phyloP scores from a whole-genome alignment of 2,329 filamentous ascomycete genomes.

The Clathrospora elynae region DNA sequence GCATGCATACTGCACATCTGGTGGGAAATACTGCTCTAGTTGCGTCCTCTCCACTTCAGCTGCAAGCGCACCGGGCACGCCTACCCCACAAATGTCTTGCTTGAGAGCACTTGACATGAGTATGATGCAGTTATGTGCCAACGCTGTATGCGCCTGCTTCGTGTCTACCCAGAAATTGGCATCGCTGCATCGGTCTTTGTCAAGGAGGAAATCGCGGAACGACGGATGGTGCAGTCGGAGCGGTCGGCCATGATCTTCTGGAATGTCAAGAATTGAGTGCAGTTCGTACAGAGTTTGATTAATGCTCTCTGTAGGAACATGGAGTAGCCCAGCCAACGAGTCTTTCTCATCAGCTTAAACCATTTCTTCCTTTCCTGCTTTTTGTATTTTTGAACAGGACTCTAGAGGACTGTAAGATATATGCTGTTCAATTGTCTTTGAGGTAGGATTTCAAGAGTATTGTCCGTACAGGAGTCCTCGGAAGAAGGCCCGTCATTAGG shows the following conservation, averaged over 20 bases:
- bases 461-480: slow-evolving; percentile 1
- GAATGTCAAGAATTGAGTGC: slow-evolving; percentile 2
- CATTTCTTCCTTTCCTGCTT: background rate
- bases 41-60: background rate
- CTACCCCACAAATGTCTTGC: slow-evolving; percentile 5
- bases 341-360: background rate
- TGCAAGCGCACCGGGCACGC: background rate
- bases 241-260: background rate
- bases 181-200: background rate
- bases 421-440: background rate
- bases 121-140: background rate
- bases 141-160: slow-evolving; percentile 2
- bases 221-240: slow-evolving; percentile 2
- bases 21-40: slow-evolving; percentile 4
- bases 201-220: slow-evolving; percentile 5
- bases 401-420: slow-evolving; percentile 4
- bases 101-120: slow-evolving; percentile 3
- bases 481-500: background rate
- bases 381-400: background rate
- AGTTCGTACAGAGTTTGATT: background rate
- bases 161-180: slow-evolving; percentile 38
- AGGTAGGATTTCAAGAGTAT: too few species aligned
- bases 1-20: slow-evolving; percentile 6
- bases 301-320: background rate
- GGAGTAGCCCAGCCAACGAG: background rate